Conservation (phyloP, 345 rosid genomes). For the Salix arbutifolia region DNA sequence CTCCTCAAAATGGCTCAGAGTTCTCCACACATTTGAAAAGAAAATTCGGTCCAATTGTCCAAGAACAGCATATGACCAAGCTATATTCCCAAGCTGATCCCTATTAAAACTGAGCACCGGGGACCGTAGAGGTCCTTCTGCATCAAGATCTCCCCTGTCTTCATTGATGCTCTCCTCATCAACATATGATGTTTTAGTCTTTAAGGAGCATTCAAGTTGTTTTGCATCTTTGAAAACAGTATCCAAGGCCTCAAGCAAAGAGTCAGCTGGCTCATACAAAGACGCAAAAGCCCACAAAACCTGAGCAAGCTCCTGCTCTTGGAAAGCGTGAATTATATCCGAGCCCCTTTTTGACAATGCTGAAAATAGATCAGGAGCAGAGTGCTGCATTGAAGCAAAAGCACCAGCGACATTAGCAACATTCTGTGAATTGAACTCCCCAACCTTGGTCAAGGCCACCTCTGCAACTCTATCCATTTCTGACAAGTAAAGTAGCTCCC, state of each 20-base stretch:
- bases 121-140: constrained; percentile 27
- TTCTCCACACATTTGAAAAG: constrained; percentile 67
- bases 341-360: constrained; percentile 68
- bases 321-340: constrained; percentile 41
- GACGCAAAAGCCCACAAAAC: constrained; percentile 92
- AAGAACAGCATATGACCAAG: constrained; percentile 97
- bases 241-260: constrained; percentile 66
- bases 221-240: constrained; percentile 40
- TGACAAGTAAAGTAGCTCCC: constrained; percentile 77
- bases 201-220: constrained; percentile 48
- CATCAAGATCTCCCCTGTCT: constrained; percentile 19
- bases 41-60: constrained; percentile 60
- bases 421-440: constrained; percentile 79
- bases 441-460: constrained; percentile 65
- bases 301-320: constrained; percentile 86
- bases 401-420: constrained; percentile 92
- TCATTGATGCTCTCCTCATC: constrained; percentile 17
- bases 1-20: constrained; percentile 53
- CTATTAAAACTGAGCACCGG: constrained; percentile 58
- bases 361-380: constrained; percentile 66
- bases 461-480: constrained; percentile 98
- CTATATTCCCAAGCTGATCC: constrained; percentile 84
- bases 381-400: constrained; percentile 82
- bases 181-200: constrained; percentile 12
- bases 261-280: constrained; percentile 61